These are phyloP conservation scores for Sporothrix mexicana DNA, from an alignment of 2,329 filamentous ascomycete species.

Conservation along the genomic window DNA sequence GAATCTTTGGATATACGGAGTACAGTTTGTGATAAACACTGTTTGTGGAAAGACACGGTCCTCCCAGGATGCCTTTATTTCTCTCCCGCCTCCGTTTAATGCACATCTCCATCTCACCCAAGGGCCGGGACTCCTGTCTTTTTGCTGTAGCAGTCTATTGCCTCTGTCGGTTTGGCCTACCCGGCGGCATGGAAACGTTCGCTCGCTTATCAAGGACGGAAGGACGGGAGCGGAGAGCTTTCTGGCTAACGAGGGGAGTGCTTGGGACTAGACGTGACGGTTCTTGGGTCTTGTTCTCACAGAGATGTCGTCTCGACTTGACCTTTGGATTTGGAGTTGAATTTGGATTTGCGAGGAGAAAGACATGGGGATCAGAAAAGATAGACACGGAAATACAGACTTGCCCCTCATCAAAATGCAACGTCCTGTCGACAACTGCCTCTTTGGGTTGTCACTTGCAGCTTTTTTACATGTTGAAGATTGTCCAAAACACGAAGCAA, in stretches of 20 bases:
- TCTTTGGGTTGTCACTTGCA: conserved; percentile 12
- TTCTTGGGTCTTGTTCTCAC: not conserved
- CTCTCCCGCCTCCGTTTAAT: not conserved
- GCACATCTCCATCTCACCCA: not conserved
- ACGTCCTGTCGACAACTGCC: conserved; percentile 7
- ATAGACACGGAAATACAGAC: too few relatives aligned
- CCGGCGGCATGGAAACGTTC: conserved; percentile 3
- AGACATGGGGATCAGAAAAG: not conserved
- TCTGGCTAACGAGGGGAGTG: not conserved
- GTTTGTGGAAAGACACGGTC: not conserved
- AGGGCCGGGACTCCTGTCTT: not conserved
- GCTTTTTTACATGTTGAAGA: not conserved
- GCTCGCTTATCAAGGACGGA: not conserved
- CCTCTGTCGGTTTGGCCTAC: not conserved
- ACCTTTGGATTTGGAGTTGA: too few relatives aligned
- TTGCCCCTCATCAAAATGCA: not conserved
- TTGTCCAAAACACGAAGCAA: not conserved
- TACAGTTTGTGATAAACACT: not conserved
- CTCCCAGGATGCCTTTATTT: not conserved
- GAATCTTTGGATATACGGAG: not conserved
- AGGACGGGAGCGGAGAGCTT: not conserved
- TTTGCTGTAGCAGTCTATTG: not conserved
- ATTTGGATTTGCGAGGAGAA: not conserved
- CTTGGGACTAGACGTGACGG: not conserved
- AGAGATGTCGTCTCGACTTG: not conserved